Evolutionary conservation across 2,329 filamentous ascomycete species (phyloP).

Genomic region (Epichloe uncinata): DNA sequence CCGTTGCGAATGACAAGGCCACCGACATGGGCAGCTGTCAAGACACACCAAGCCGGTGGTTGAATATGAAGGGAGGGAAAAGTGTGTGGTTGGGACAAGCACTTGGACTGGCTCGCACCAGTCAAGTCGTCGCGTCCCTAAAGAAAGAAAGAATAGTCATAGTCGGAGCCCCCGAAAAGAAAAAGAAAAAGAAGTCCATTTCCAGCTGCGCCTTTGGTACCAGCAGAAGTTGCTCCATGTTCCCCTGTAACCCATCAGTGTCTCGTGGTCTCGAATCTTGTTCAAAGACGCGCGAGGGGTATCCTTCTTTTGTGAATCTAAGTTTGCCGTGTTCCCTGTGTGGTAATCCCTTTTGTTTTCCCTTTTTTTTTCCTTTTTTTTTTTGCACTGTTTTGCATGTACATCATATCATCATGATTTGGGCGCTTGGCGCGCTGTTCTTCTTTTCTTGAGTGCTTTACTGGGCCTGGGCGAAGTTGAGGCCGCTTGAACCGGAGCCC

Average conservation of each 20-base stretch:
- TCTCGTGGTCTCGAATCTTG: background rate
- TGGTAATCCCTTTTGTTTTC: background rate
- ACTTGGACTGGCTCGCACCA: background rate
- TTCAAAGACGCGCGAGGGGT: constrained; percentile 3
- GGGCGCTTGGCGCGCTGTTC: background rate
- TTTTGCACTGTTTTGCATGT: background rate
- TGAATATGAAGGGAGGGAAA: background rate
- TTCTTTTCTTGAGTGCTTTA: background rate
- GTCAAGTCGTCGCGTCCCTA: background rate
- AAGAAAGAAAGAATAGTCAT: background rate
- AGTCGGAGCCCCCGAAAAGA: background rate
- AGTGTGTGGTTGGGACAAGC: background rate
- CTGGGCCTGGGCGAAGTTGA: constrained; percentile 9
- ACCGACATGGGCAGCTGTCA: background rate
- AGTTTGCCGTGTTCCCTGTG: background rate
- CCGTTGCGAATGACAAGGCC: background rate
- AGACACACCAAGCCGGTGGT: background rate
- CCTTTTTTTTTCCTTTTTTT: background rate
- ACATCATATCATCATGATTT: constrained; percentile 2
- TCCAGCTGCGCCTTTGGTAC: constrained; percentile 3
- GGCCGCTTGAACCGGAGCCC: constrained; percentile 20
- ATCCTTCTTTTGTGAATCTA: background rate
- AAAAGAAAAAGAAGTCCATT: background rate
- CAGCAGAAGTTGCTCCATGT: background rate
- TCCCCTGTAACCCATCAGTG: background rate